Percentiles rank a stretch among this genome's conserved stretches.
Evolutionary conservation across 148 eudicot species (phyloP).

Genomic region (Euryodendron excelsum): DNA sequence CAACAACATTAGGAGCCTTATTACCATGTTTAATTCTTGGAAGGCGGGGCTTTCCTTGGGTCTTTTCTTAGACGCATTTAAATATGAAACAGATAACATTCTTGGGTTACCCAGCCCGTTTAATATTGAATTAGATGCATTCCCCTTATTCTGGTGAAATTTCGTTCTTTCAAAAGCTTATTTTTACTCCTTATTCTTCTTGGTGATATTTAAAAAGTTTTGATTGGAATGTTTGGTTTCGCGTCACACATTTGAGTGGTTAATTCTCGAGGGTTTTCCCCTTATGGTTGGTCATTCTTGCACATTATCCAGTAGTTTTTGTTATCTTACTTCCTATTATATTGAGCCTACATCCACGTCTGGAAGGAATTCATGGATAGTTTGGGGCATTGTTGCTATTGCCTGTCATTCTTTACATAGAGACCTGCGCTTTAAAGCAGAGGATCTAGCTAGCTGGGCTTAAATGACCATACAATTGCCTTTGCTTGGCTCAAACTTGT

Average conservation of each 20-base stretch:
- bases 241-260: not conserved
- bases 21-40: slow-evolving; percentile 60
- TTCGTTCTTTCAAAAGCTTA: not conserved
- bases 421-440: no score
- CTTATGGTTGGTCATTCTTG: no score
- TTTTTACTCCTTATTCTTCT: not conserved
- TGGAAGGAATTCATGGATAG: no score
- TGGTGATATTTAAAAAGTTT: not conserved
- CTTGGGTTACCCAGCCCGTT: not conserved
- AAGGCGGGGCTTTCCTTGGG: slow-evolving; percentile 61
- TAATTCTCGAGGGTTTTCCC: no score
- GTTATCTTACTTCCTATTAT: no score
- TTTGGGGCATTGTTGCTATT: no score
- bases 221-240: not conserved
- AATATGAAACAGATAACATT: slow-evolving; percentile 32
- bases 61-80: slow-evolving; percentile 69
- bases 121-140: slow-evolving; percentile 11
- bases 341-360: no score
- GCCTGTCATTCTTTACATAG: no score
- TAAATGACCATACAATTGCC: no score
- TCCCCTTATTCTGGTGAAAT: not conserved
- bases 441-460: no score
- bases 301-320: no score
- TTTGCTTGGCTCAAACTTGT: no score
- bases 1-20: slow-evolving; percentile 29